Evolutionary conservation across 345 rosid genomes (phyloP).

Genomic region (Cardiospermum halicacabum): DNA sequence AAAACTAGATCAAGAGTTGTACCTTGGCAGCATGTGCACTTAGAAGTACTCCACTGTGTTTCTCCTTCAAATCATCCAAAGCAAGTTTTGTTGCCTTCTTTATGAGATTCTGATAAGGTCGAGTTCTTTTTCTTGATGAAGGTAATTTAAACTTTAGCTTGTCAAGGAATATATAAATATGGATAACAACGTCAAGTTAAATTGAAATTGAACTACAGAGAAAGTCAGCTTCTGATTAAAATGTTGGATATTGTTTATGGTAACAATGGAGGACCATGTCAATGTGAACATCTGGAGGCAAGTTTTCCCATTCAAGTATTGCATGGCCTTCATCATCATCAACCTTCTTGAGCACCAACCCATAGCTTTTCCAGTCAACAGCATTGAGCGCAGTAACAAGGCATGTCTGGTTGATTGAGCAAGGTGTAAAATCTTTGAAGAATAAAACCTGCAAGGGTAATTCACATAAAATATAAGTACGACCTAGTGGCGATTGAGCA

Average conservation of each 20-base stretch:
- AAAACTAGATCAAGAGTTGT: conserved; percentile 5
- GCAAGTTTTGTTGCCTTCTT: conserved; percentile 65
- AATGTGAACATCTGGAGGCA: conserved; percentile 48
- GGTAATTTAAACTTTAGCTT: conserved; percentile 26
- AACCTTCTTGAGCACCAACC: conserved; percentile 45
- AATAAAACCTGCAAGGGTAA: conserved; percentile 57
- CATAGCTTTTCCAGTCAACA: conserved; percentile 86
- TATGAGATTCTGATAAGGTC: conserved; percentile 39
- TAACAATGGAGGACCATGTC: conserved; percentile 65
- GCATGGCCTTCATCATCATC: conserved; percentile 42
- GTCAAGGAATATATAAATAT: conserved; percentile 36
- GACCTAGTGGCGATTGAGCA: background rate
- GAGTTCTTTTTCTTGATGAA: conserved; percentile 36
- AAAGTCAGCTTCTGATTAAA: conserved; percentile 5
- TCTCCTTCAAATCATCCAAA: conserved; percentile 76
- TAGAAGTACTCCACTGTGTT: conserved; percentile 57
- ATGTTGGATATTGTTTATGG: conserved; percentile 52
- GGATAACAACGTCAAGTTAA: background rate
- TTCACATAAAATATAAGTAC: background rate
- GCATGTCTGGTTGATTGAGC: conserved; percentile 39
- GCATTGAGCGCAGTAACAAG: conserved; percentile 52
- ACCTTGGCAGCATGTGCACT: conserved; percentile 80
- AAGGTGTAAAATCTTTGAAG: conserved; percentile 65
- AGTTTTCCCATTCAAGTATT: conserved; percentile 64
- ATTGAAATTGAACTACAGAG: background rate